Conservation (phyloP, 139 green algal species). For the Tetraselmis striata region DNA sequence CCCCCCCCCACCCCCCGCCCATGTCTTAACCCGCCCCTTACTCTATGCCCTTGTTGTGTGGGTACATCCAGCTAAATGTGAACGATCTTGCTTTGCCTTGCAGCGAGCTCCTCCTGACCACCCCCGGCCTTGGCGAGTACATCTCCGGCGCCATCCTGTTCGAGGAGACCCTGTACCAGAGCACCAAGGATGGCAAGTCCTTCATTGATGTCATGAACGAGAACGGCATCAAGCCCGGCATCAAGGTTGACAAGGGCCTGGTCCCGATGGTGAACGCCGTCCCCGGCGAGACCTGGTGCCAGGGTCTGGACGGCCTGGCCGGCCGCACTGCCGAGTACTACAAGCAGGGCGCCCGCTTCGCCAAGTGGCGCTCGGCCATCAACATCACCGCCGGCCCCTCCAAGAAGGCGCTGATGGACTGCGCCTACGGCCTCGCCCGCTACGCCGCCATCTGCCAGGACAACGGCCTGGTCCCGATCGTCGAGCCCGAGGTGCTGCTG, state of each 20-base stretch:
- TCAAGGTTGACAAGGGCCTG: constrained; percentile 97
- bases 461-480: constrained; percentile 91
- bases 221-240: constrained; percentile 76
- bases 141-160: constrained; percentile 92
- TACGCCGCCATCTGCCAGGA: constrained; percentile 94
- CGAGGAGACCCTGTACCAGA: constrained; percentile 99
- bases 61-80: too few relatives aligned
- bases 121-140: constrained; percentile 85
- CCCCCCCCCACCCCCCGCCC: too few relatives aligned
- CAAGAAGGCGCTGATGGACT: constrained; percentile 77
- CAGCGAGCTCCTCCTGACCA: constrained; percentile 81
- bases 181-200: constrained; percentile 62
- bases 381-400: constrained; percentile 73
- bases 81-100: background rate
- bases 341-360: constrained; percentile 94
- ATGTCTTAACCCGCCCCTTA: too few relatives aligned
- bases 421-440: constrained; percentile 93
- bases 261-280: constrained; percentile 87
- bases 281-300: constrained; percentile 78
- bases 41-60: too few relatives aligned
- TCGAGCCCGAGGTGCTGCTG: constrained; percentile 98
- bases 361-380: constrained; percentile 93
- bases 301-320: constrained; percentile 92
- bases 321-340: constrained; percentile 93
- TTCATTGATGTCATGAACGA: constrained; percentile 84